A percentile compares a stretch with the other conserved stretches of the same genome.
Evolutionary conservation across 176 grass and related monocot genomes (phyloP).

Genomic region (Carex scoparia): DNA sequence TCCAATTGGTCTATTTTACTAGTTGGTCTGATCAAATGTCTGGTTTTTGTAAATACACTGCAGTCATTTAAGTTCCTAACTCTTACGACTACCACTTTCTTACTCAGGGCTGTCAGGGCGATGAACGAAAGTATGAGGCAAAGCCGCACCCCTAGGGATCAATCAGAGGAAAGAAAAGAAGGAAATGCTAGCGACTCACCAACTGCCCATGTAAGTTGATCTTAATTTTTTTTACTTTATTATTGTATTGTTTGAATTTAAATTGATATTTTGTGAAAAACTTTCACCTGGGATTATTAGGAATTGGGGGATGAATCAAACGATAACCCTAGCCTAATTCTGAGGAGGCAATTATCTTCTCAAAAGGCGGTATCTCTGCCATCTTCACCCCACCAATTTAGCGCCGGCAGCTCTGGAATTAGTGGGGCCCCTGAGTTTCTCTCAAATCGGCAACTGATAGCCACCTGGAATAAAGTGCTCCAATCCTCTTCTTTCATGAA

Average conservation of each 20-base stretch:
- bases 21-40: neutral
- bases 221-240: neutral
- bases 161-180: slow-evolving; percentile 47
- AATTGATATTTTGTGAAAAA: neutral
- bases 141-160: slow-evolving; percentile 48
- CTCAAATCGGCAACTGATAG: slow-evolving; percentile 56
- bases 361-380: slow-evolving; percentile 89
- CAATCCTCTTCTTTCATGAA: slow-evolving; percentile 74
- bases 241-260: neutral
- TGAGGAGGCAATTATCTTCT: slow-evolving; percentile 50
- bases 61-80: neutral
- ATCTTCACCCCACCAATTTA: slow-evolving; percentile 79
- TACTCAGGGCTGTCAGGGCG: slow-evolving; percentile 64
- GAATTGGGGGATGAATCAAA: slow-evolving; percentile 36
- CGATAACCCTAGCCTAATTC: slow-evolving; percentile 39
- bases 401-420: slow-evolving; percentile 41
- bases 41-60: neutral
- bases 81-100: slow-evolving; percentile 8
- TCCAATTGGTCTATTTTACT: neutral
- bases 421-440: slow-evolving; percentile 51
- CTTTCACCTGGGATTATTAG: slow-evolving; percentile 35
- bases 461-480: slow-evolving; percentile 79
- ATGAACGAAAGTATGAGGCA: slow-evolving; percentile 89
- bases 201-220: slow-evolving; percentile 40
- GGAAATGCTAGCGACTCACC: slow-evolving; percentile 42